Evolutionary conservation across 257 asterid species (phyloP).

Genomic region (Fraxinus quadrangulata): DNA sequence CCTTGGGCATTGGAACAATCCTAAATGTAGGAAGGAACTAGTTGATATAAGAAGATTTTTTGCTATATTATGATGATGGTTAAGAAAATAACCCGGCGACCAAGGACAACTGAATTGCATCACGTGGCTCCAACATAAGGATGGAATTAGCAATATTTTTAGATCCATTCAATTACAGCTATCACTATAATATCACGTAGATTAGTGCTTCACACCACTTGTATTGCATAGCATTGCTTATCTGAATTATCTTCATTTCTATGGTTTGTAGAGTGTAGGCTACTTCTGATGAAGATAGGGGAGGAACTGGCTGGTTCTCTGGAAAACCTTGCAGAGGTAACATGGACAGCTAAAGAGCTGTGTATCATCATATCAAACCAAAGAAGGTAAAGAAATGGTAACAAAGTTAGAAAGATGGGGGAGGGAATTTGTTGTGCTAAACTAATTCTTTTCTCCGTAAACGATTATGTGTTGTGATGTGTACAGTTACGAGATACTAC

Average conservation of each 20-base stretch:
- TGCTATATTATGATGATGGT: no score
- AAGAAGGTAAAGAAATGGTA: constrained; percentile 16
- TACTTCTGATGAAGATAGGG: constrained; percentile 46
- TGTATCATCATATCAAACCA: constrained; percentile 31
- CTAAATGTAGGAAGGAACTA: no score
- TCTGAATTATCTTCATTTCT: neutral
- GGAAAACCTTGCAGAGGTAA: constrained; percentile 48
- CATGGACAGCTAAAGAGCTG: constrained; percentile 76
- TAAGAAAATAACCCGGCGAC: no score
- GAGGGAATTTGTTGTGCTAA: neutral
- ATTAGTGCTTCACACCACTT: no score
- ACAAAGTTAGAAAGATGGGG: neutral
- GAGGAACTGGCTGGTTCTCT: constrained; percentile 46
- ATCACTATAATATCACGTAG: no score
- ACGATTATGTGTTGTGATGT: neutral
- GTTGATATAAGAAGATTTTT: no score
- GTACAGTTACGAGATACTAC: neutral
- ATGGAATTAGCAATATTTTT: no score
- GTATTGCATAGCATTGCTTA: no score
- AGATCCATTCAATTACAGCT: no score
- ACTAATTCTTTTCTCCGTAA: neutral
- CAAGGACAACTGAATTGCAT: no score
- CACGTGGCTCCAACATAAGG: no score
- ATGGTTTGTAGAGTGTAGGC: constrained; percentile 54
- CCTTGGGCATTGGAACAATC: no score